These are phyloP conservation scores for Crithidia bombi DNA, from an alignment of 208 protist genomes.

Conservation along the genomic window DNA sequence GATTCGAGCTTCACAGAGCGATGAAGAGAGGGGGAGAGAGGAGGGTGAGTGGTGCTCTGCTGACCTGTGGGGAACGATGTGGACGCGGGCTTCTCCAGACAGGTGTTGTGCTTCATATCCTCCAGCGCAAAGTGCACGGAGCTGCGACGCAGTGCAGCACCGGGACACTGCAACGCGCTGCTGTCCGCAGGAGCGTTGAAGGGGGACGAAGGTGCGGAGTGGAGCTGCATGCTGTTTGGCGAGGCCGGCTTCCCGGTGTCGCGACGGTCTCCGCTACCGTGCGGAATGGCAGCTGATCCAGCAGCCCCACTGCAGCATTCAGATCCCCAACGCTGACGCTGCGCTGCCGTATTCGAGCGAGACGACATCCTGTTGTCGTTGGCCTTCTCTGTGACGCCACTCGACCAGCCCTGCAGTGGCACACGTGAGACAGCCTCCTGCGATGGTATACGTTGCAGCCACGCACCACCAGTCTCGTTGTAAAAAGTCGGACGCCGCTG, in stretches of 20 bases:
- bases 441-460: constrained; percentile 17
- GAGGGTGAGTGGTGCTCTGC: background rate
- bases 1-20: background rate
- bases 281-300: constrained; percentile 4
- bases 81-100: background rate
- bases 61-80: background rate
- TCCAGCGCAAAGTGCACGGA: constrained; percentile 32
- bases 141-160: constrained; percentile 28
- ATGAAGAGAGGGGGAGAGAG: background rate
- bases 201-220: background rate
- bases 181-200: background rate
- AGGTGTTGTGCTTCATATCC: constrained; percentile 2
- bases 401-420: background rate
- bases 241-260: background rate
- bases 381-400: background rate
- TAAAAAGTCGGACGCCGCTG: constrained; percentile 7
- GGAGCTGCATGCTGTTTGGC: background rate
- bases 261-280: background rate
- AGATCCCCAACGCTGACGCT: constrained; percentile 11
- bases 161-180: background rate
- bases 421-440: constrained; percentile 1
- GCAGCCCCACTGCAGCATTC: constrained; percentile 1
- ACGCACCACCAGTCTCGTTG: constrained; percentile 18
- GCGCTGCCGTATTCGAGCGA: background rate
- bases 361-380: background rate